phyloP scores from a whole-genome alignment of 805 yeast species.

The Yarrowia divulgata region DNA sequence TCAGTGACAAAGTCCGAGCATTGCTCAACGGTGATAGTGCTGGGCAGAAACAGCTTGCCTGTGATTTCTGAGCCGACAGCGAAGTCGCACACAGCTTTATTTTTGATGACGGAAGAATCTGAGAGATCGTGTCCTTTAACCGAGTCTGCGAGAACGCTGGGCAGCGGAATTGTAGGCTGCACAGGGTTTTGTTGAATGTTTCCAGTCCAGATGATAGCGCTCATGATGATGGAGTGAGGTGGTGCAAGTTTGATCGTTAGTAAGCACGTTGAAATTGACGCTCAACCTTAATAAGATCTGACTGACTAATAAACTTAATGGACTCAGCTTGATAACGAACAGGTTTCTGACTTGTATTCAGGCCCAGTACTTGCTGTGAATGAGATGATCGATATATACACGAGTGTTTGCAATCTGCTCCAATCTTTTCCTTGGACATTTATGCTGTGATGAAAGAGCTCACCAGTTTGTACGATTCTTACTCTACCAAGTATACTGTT shows the following conservation, averaged over 20 bases:
- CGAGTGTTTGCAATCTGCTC: too few species aligned
- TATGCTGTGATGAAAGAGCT: too few species aligned
- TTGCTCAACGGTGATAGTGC: conserved; percentile 26
- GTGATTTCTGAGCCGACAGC: conserved; percentile 39
- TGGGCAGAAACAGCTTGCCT: conserved; percentile 44
- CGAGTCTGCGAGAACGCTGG: conserved; percentile 29
- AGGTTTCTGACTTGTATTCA: too few species aligned
- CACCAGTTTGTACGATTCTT: too few species aligned
- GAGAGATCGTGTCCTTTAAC: conserved; percentile 21
- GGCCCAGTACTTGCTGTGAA: too few species aligned
- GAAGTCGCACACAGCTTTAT: conserved; percentile 23
- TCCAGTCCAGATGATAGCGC: conserved; percentile 39
- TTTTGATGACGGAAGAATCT: conserved; percentile 30
- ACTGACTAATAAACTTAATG: not conserved
- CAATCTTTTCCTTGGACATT: too few species aligned
- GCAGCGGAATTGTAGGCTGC: conserved; percentile 31
- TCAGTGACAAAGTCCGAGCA: conserved; percentile 27
- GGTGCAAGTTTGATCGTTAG: conserved; percentile 26
- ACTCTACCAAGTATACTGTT: too few species aligned
- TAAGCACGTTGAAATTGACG: conserved; percentile 15
- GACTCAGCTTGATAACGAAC: too few species aligned
- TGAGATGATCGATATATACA: too few species aligned
- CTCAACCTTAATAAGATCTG: too few species aligned
- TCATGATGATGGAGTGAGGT: conserved; percentile 10
- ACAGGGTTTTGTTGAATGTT: conserved; percentile 37